Evolutionary conservation across 352 stramenopile species (phyloP).

Genomic region (Globisporangium ultimum): DNA sequence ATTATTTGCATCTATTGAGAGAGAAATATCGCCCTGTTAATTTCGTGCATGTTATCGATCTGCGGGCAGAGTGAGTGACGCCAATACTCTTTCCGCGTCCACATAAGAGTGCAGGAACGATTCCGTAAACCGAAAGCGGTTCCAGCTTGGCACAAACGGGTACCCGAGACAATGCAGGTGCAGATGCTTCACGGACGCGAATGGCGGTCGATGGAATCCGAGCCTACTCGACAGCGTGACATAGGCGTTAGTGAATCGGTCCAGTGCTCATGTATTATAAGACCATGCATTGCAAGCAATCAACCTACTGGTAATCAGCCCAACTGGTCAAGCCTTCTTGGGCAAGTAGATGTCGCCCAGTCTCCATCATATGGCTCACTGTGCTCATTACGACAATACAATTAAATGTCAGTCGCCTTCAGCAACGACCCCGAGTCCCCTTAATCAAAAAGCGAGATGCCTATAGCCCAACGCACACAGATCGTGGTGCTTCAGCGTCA

Average conservation of each 20-base stretch:
- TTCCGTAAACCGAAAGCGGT: conserved; percentile 54
- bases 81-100: conserved; percentile 40
- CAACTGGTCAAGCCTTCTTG: conserved; percentile 34
- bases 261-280: too few species aligned
- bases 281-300: too few species aligned
- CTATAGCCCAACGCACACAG: conserved; percentile 28
- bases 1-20: too few species aligned
- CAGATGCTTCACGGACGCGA: conserved; percentile 67
- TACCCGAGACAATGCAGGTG: conserved; percentile 71
- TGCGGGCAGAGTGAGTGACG: conserved; percentile 17
- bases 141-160: conserved; percentile 61
- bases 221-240: conserved; percentile 27
- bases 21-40: neutral
- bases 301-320: conserved; percentile 28
- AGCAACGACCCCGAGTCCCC: neutral
- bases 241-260: neutral
- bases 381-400: neutral
- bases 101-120: conserved; percentile 57
- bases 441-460: too few species aligned
- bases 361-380: conserved; percentile 63
- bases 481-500: conserved; percentile 33
- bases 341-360: conserved; percentile 42
- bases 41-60: conserved; percentile 1
- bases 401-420: neutral
- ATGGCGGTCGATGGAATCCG: conserved; percentile 69